Base-by-base conservation (phyloP, 371 early-diverging fungal genomes). In the Syncephalastrum racemosum region DNA sequence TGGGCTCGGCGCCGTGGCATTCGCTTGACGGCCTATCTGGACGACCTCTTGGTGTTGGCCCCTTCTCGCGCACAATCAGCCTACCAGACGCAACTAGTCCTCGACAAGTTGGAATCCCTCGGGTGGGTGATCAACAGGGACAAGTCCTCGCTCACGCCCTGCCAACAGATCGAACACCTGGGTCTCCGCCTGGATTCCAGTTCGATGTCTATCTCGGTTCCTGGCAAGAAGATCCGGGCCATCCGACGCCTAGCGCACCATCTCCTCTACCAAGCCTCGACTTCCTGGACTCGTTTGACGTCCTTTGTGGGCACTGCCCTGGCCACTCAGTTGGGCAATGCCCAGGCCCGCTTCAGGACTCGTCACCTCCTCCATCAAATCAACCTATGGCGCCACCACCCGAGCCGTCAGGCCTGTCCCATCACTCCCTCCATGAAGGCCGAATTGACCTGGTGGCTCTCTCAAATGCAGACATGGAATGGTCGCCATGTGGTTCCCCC, bases 1-100 rank as follows among this genome's bases (percentile, higher is more conserved):
- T 64, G 66, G 68, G 62, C 68, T 0, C 59, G 75, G 2, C 42
- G 61, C 0, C 54, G 60, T n/a, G 67, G 69, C 2, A 63, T 71
- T 14, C 44, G 59, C 2, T 3, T 72, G 1, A 46, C 60, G 3
- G 64, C 62, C 3, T 72, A 67, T 23, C 36, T 72, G 25, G 68
- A 67, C 72, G 66, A 72, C 56, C 58, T 62, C 51, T 47, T 67
- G 6, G 12, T 65, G 1, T 45, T 54, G 13, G 67, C 65, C 47
- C 8, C 16, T 4, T 16, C 48, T 3, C 48, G 7, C 4, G 27
- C 19, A 6, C 27, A 27, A 27, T 27, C 27, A 6, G 4, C 7
- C 27, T 7, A 8, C 12, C 63, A 63, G 45, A 56, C 54, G 2
- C 22, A 41, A 24, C n/a, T 36, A 25, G 55, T 64, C 3, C 39